These are phyloP conservation scores for Diatrype stigma DNA, from an alignment of 2,329 filamentous ascomycete genomes.

Conservation along the genomic window DNA sequence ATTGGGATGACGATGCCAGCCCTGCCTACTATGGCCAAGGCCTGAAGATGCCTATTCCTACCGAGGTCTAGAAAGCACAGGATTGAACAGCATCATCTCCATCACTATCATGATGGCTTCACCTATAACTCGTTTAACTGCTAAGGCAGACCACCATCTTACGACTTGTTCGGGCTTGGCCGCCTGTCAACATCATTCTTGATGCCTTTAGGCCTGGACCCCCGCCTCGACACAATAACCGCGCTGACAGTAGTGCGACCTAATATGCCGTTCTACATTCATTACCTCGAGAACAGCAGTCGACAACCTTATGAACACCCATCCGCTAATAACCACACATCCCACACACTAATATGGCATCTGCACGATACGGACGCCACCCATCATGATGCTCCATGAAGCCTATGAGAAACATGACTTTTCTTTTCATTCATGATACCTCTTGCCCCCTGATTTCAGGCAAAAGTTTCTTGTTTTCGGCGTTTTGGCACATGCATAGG, in stretches of 20 bases:
- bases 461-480: constrained; percentile 13
- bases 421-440: constrained; percentile 13
- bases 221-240: neutral
- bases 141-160: neutral
- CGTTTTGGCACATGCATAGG: constrained; percentile 18
- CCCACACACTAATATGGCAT: constrained; percentile 12
- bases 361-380: constrained; percentile 1
- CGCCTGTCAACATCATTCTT: neutral
- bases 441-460: constrained; percentile 5
- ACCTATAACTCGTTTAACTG: too few species aligned
- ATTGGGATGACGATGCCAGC: constrained; percentile 9
- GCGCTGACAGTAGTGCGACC: neutral
- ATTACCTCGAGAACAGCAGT: neutral
- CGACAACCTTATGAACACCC: neutral
- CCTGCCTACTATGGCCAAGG: constrained; percentile 8
- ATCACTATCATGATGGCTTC: neutral
- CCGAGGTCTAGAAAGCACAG: constrained; percentile 10
- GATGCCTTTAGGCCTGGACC: neutral
- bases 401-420: constrained; percentile 21
- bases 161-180: neutral
- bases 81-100: neutral
- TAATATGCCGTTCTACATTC: neutral
- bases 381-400: constrained; percentile 25
- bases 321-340: neutral
- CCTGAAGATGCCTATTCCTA: constrained; percentile 24